Evolutionary conservation across 1,284 basidiomycete species (phyloP).

Genomic region (Flammula alnicola): DNA sequence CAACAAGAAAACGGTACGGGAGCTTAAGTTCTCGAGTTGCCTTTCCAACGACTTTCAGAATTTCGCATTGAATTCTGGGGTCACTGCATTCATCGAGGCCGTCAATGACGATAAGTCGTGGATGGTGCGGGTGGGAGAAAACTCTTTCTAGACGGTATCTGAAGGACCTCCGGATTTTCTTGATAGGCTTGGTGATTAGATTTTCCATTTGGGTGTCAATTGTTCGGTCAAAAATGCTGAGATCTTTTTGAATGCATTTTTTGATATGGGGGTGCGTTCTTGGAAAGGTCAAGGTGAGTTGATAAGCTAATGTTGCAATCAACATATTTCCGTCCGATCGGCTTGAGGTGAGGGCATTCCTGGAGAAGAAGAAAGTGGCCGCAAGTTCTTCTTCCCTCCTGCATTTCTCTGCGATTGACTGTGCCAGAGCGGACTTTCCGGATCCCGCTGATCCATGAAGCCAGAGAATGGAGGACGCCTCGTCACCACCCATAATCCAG

Average conservation of each 20-base stretch:
- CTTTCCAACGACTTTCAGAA: slow-evolving; percentile 17
- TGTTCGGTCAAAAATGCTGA: slow-evolving; percentile 17
- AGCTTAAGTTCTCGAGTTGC: slow-evolving; percentile 7
- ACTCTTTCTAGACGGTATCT: slow-evolving; percentile 8
- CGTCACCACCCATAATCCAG: slow-evolving; percentile 13
- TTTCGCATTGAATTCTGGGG: slow-evolving; percentile 9
- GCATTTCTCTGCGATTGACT: slow-evolving; percentile 23
- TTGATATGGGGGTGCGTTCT: slow-evolving; percentile 12
- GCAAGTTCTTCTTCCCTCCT: slow-evolving; percentile 14
- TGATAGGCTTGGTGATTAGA: slow-evolving; percentile 23
- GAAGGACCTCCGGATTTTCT: slow-evolving; percentile 2
- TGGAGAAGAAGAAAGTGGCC: slow-evolving; percentile 30
- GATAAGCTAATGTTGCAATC: slow-evolving; percentile 27
- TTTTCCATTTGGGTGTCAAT: slow-evolving; percentile 19
- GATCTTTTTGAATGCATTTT: slow-evolving; percentile 18
- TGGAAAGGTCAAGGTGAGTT: slow-evolving; percentile 19
- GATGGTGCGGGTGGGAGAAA: slow-evolving; percentile 4
- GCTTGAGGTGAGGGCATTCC: slow-evolving; percentile 4
- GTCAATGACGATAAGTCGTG: slow-evolving; percentile 19
- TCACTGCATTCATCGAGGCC: slow-evolving; percentile 23
- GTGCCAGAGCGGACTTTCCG: slow-evolving; percentile 28
- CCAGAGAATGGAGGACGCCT: slow-evolving; percentile 22
- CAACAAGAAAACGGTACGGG: slow-evolving; percentile 21
- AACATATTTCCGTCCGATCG: slow-evolving; percentile 18
- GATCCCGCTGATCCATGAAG: slow-evolving; percentile 26